Base-by-base conservation (phyloP, 1,284 basidiomycete species). In the Malassezia japonica region DNA sequence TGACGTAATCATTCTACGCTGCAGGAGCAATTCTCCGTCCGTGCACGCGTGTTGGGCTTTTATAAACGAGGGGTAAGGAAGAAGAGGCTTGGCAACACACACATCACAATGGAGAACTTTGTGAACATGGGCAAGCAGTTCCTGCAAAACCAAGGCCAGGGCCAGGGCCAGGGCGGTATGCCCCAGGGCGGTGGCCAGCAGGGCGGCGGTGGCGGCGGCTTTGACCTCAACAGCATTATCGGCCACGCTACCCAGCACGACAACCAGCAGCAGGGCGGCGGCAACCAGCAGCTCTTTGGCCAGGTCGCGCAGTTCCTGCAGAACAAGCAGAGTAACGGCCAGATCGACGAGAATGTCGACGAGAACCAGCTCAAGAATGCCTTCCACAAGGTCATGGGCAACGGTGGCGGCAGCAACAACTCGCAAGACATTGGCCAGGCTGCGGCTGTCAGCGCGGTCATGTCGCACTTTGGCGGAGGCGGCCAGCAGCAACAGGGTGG, bases 21-120 rank as follows among this genome's bases (percentile, higher is more conserved):
- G 27, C 27, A 28, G 27, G 6, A n/a, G n/a, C n/a, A n/a, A n/a
- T n/a, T n/a, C n/a, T n/a, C n/a, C n/a, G n/a, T n/a, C n/a, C n/a
- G n/a, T n/a, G n/a, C n/a, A n/a, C n/a, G n/a, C n/a, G n/a, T n/a
- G n/a, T n/a, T n/a, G n/a, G n/a, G n/a, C n/a, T n/a, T n/a, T n/a
- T n/a, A n/a, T n/a, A n/a, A n/a, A n/a, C n/a, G n/a, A n/a, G n/a
- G n/a, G n/a, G n/a, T n/a, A n/a, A n/a, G n/a, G n/a, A n/a, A n/a
- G n/a, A n/a, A n/a, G n/a, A n/a, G n/a, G n/a, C n/a, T n/a, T 37
- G 12, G 18, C 36, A 18, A 37, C 18, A 37, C 7, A 27, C 37
- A 39, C 3, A 35, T 15, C 39, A 54, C 10, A 34, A 54, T 54
- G 51, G 51, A 54, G 40, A 54, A 54, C 51, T 54, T 54, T 34